These are phyloP conservation scores for Erodium maritimum DNA, from an alignment of 345 rosid genomes.

Conservation along the genomic window DNA sequence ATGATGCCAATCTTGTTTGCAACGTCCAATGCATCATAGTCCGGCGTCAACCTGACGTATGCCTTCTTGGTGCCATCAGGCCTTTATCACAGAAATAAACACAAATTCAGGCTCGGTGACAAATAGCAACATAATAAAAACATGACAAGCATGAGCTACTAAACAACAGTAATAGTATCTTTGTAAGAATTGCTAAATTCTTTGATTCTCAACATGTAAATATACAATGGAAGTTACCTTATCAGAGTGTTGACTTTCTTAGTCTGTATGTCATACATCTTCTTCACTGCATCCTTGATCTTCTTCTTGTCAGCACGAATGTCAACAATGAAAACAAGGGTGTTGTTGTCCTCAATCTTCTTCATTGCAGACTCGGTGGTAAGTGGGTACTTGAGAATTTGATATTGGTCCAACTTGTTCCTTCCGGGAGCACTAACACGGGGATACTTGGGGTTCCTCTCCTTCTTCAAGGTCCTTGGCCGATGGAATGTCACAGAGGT, in stretches of 20 bases:
- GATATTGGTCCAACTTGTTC: slow-evolving; percentile 58
- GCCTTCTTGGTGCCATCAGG: slow-evolving; percentile 98
- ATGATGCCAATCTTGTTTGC: slow-evolving; percentile 79
- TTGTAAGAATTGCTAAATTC: neutral
- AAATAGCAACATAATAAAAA: too few species aligned
- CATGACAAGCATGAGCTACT: neutral
- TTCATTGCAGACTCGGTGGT: slow-evolving; percentile 71
- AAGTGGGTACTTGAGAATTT: slow-evolving; percentile 49
- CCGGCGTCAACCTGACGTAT: slow-evolving; percentile 86
- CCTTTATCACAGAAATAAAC: slow-evolving; percentile 22
- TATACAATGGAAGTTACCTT: slow-evolving; percentile 23
- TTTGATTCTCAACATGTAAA: too few species aligned
- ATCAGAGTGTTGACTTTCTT: slow-evolving; percentile 59
- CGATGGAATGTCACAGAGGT: slow-evolving; percentile 54
- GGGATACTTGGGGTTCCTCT: slow-evolving; percentile 49
- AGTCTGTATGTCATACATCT: slow-evolving; percentile 54
- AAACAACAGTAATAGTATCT: neutral
- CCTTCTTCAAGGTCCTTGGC: slow-evolving; percentile 48
- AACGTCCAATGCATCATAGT: slow-evolving; percentile 78
- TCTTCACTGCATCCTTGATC: slow-evolving; percentile 56
- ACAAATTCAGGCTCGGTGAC: neutral
- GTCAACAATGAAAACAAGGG: slow-evolving; percentile 62
- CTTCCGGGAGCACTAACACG: slow-evolving; percentile 54
- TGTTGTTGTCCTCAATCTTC: slow-evolving; percentile 60
- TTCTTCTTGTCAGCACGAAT: slow-evolving; percentile 53